Percentiles rank a stretch among this genome's conserved stretches.
These are phyloP conservation scores for Arctostaphylos glauca DNA, from an alignment of 148 eudicot genomes.

Conservation along the genomic window DNA sequence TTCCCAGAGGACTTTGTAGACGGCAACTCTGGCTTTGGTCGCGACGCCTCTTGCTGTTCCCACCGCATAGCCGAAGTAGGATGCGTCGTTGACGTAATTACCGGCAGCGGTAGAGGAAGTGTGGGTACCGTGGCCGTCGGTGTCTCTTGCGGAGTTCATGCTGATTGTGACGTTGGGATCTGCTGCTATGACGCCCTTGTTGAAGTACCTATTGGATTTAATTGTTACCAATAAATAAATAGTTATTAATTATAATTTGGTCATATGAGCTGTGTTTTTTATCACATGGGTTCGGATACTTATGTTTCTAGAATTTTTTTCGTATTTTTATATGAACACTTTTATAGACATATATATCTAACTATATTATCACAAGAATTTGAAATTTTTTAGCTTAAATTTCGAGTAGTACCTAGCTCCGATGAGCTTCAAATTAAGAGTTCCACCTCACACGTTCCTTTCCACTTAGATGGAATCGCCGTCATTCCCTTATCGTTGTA, in stretches of 20 bases:
- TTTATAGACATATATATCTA: too few species aligned
- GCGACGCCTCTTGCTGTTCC: conserved; percentile 37
- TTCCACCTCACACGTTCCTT: conserved; percentile 50
- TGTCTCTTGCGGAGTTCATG: conserved; percentile 34
- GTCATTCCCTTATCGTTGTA: conserved; percentile 48
- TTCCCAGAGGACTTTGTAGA: conserved; percentile 29
- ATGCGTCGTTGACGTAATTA: conserved; percentile 18
- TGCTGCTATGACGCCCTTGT: conserved; percentile 41
- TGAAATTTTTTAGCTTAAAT: neutral
- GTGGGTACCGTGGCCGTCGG: conserved; percentile 37
- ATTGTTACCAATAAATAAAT: too few species aligned
- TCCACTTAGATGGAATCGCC: conserved; percentile 42
- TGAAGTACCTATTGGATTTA: conserved; percentile 30
- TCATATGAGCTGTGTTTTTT: too few species aligned
- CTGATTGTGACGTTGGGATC: conserved; percentile 27
- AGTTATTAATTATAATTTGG: too few species aligned
- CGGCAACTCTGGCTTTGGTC: conserved; percentile 22
- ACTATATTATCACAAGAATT: neutral
- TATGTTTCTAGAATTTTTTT: too few species aligned
- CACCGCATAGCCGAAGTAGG: conserved; percentile 26
- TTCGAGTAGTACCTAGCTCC: conserved; percentile 28
- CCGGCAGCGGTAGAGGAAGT: conserved; percentile 29
- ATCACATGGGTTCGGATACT: too few species aligned
- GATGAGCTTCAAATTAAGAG: conserved; percentile 46
- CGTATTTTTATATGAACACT: too few species aligned